Base-by-base conservation (phyloP, 2,329 filamentous ascomycete genomes). In the Nemania sp. region DNA sequence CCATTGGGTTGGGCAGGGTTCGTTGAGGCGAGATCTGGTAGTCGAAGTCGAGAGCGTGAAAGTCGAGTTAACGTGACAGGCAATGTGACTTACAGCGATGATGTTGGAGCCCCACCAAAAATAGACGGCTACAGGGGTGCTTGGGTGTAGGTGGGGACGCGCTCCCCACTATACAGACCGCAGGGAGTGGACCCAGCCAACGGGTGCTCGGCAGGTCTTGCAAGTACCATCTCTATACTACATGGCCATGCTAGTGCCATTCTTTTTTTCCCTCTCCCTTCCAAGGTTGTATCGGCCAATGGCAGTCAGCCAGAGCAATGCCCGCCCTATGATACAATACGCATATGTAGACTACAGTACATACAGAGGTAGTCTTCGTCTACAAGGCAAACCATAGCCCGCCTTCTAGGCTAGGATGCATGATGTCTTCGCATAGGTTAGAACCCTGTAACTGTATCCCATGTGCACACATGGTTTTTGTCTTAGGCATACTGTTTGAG, bases 141-240 rank as follows among this genome's bases (percentile, higher is more conserved):
- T 15, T 5, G 41, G 11, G 41, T 41, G 47, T 53, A 24, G 11
- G 13, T 56, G 22, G 29, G 29, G 8, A 32, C 29, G 29, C 29
- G n/a, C n/a, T n/a, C 29, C 8, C 29, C 29, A 32, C 29, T 32
- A 32, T 32, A 8, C 29, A 32, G 29, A 32, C 29, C 24, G 43
- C 18, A 20, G 26, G 20, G 5, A 57, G 56, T 58, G 66, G 66
- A 54, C 47, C 51, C 63, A 58, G 51, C 20, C 43, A 56, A 52
- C 58, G 54, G 57, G 38, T 64, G 51, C 60, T 54, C 55, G 63
- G 53, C 60, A 59, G 35, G 51, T 61, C 67, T 68, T 67, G 43
- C 22, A 41, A 26, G 15, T 57, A 58, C 27, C 45, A 18, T 13
- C n/a, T 6, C 13, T n/a, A 45, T 8, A 41, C 6, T 13, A 15